Conservation (phyloP, 257 asterid genomes). For the Leptodermis oblonga region DNA sequence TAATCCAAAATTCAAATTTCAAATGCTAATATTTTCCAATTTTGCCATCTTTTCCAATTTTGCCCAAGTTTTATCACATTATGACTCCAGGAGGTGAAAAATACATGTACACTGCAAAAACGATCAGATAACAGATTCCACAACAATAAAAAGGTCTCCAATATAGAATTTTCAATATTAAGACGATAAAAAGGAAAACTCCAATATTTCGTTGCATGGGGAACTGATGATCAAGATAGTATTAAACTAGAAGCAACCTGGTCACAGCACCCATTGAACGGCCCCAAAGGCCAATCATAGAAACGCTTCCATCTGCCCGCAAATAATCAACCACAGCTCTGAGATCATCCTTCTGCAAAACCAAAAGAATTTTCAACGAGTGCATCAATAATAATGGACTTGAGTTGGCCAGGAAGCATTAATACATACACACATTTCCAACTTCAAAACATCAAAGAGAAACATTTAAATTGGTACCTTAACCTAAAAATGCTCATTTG, state of each 20-base stretch:
- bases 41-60: background rate
- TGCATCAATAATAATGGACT: background rate
- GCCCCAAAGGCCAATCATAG: slow-evolving; percentile 92
- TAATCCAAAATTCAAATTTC: background rate
- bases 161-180: background rate
- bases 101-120: background rate
- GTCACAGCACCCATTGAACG: slow-evolving; percentile 99
- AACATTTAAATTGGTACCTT: background rate
- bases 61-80: background rate
- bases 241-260: slow-evolving; percentile 36
- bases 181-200: background rate
- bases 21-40: background rate
- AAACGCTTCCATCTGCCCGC: slow-evolving; percentile 75
- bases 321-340: slow-evolving; percentile 76
- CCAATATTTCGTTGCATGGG: too few relatives aligned
- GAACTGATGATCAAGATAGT: background rate
- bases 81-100: background rate
- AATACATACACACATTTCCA: background rate
- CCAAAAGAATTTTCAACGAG: slow-evolving; percentile 17
- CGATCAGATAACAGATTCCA: background rate
- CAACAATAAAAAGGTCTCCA: background rate
- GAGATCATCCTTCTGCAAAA: slow-evolving; percentile 82
- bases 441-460: background rate
- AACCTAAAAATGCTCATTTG: background rate
- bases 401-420: background rate